Evolutionary conservation across 352 stramenopile genomes (phyloP), one percentile per base, ranked within the genome.

Genomic region (Phytophthora parvispora): DNA sequence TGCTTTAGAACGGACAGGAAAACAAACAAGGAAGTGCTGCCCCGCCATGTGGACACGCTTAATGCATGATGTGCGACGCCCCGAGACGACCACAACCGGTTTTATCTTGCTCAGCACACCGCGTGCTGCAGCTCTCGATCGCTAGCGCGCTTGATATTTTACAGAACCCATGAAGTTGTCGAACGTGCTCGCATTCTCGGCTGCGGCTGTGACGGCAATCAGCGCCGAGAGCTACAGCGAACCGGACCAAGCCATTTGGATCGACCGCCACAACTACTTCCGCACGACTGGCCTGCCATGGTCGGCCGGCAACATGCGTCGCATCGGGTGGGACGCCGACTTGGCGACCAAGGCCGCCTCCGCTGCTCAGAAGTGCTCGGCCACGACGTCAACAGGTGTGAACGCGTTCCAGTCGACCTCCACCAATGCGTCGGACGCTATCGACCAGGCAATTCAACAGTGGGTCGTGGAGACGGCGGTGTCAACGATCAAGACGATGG

Each of bases 201-300:
- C 66, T 20, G 48, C 38, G 20, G 48, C 16, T 27, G 24, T 74
- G 13, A 34, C 54, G 6, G 45, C 43, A 6, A 57, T 60, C 34
- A 45, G 38, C 31, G 66, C 71, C 34, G 67, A 74, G 55, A 72
- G 22, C 45, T 78, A 60, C 58, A 66, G 47, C 45, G 43, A 65
- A 56, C 10, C 28, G 18, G 79, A 90, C 28, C 74, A 91, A 50
- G 80, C 80, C 45, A 74, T 92, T 34, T 89, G 78, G 79, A 78
- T 91, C 60, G 83, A 91, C 69, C 83, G 83, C 34, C 81, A 90
- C 74, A 89, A 91, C 72, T 93, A 81, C 70, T 90, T 91, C 62
- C 85, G 83, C 31, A 90, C 87, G 51, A 82, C 82, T 25, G 84
- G 72, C 24, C 62, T 92, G 54, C 82, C 84, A n/a, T 92, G 75